These are phyloP conservation scores for Sporisorium iseilematis-ciliati DNA, from an alignment of 1,284 basidiomycete genomes.

Conservation along the genomic window DNA sequence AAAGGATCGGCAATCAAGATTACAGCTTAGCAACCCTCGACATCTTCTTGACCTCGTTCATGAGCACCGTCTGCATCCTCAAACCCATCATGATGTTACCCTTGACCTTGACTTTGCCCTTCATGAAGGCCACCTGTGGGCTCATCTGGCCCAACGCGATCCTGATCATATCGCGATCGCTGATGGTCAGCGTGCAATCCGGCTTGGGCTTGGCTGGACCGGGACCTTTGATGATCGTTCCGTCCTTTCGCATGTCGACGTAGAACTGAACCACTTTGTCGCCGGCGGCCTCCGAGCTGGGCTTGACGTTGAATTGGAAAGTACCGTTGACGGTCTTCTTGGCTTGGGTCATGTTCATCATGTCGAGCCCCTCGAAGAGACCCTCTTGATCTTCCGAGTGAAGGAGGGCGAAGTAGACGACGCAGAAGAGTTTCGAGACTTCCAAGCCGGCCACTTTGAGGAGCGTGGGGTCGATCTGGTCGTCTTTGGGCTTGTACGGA, in stretches of 20 bases:
- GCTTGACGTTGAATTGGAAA: constrained; percentile 56
- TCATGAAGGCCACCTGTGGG: constrained; percentile 60
- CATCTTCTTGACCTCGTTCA: constrained; percentile 59
- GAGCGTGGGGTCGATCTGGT: constrained; percentile 33
- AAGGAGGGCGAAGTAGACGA: constrained; percentile 54
- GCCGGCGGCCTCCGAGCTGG: constrained; percentile 14
- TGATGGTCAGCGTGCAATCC: constrained; percentile 53
- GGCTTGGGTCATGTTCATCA: constrained; percentile 56
- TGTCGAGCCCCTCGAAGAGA: constrained; percentile 51
- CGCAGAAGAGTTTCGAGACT: constrained; percentile 42
- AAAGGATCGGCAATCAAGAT: background rate
- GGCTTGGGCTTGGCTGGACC: constrained; percentile 56
- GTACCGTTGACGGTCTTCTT: constrained; percentile 58
- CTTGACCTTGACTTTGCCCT: constrained; percentile 59
- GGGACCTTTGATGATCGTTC: constrained; percentile 43
- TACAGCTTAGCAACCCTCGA: constrained; percentile 50
- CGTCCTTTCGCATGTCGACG: constrained; percentile 58
- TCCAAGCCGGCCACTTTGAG: constrained; percentile 53
- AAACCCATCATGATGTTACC: constrained; percentile 62
- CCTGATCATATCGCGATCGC: constrained; percentile 60
- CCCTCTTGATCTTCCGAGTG: constrained; percentile 50
- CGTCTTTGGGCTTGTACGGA: constrained; percentile 16
- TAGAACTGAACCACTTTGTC: constrained; percentile 47
- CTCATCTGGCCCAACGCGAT: constrained; percentile 54
- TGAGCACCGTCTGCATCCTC: constrained; percentile 57